phyloP scores from a whole-genome alignment of 1,139 yeast genomes.

The Protomyces pachydermus region DNA sequence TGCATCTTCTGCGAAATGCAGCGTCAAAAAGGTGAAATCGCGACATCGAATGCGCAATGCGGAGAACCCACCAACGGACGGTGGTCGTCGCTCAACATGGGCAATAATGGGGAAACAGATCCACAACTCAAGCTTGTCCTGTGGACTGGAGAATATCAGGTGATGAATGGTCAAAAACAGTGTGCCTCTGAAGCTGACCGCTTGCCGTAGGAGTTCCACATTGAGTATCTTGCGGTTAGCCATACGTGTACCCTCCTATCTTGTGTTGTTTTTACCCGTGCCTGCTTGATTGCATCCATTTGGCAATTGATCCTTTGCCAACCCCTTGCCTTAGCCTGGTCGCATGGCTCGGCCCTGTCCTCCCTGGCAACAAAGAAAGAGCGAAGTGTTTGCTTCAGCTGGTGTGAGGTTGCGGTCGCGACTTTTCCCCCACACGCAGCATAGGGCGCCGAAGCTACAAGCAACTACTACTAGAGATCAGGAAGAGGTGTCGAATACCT shows the following conservation, averaged over 20 bases:
- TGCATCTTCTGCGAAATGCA: slow-evolving; percentile 60
- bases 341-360: background rate
- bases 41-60: slow-evolving; percentile 70
- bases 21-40: slow-evolving; percentile 78
- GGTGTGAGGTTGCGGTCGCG: background rate
- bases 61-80: slow-evolving; percentile 44
- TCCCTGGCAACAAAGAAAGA: background rate
- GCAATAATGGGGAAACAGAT: slow-evolving; percentile 84
- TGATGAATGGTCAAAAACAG: slow-evolving; percentile 80
- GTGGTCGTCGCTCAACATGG: slow-evolving; percentile 52
- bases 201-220: slow-evolving; percentile 66
- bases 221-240: slow-evolving; percentile 48
- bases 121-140: slow-evolving; percentile 65
- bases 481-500: background rate
- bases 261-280: background rate
- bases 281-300: slow-evolving; percentile 5
- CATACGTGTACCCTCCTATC: too few species aligned
- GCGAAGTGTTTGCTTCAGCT: background rate
- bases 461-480: background rate
- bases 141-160: slow-evolving; percentile 53
- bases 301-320: background rate
- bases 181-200: slow-evolving; percentile 60
- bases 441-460: background rate
- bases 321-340: too few species aligned
- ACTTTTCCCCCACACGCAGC: background rate